Evolutionary conservation across 192 early-diverging fungal genomes (phyloP).

Genomic region (Chytriomyces sp.): DNA sequence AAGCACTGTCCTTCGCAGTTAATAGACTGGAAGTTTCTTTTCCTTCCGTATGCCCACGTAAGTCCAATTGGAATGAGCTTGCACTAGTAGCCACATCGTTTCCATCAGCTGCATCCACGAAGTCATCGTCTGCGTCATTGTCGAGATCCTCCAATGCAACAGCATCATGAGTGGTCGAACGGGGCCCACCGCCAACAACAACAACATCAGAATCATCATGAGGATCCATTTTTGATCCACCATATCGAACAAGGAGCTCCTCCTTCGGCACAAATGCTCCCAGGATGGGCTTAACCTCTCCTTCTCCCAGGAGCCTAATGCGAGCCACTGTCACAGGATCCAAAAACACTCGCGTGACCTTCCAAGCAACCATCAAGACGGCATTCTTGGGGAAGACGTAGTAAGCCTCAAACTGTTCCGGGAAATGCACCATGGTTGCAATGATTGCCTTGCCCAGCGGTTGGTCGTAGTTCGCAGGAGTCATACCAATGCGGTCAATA

Average conservation of each 20-base stretch:
- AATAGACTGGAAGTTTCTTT: not conserved
- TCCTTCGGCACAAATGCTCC: slow-evolving; percentile 9
- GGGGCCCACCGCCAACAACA: not conserved
- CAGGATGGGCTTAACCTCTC: slow-evolving; percentile 5
- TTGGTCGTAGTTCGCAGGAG: slow-evolving; percentile 30
- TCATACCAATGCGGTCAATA: slow-evolving; percentile 33
- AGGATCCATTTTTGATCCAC: slow-evolving; percentile 7
- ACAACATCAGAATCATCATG: not conserved
- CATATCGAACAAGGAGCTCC: slow-evolving; percentile 17
- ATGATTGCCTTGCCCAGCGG: slow-evolving; percentile 34
- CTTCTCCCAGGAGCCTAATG: slow-evolving; percentile 22
- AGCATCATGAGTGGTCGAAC: not conserved
- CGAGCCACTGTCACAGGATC: slow-evolving; percentile 17
- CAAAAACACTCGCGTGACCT: slow-evolving; percentile 38
- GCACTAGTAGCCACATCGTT: not conserved
- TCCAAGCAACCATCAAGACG: slow-evolving; percentile 35
- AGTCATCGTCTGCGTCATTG: slow-evolving; percentile 7
- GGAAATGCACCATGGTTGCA: slow-evolving; percentile 29
- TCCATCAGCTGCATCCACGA: slow-evolving; percentile 13
- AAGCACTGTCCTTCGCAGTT: not conserved
- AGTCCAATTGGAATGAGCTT: no score
- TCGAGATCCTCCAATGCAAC: not conserved
- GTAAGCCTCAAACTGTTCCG: slow-evolving; percentile 28
- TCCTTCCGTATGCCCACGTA: not conserved
- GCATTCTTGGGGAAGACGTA: slow-evolving; percentile 37